Evolutionary conservation across 805 yeast species (phyloP).

Genomic region (Ogataea wickerhamii): DNA sequence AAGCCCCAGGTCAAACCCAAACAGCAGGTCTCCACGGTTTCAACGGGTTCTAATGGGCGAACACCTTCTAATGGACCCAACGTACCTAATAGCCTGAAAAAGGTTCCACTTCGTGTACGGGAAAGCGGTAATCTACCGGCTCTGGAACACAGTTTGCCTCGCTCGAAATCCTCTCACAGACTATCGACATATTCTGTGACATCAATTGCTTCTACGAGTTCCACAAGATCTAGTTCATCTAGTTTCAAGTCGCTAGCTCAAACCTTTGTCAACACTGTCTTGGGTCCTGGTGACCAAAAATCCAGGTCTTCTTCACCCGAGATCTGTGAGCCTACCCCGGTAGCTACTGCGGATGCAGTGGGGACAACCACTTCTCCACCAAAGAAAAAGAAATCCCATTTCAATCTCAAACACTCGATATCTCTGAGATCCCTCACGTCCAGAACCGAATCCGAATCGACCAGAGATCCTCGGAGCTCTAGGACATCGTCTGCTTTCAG

Average conservation of each 20-base stretch:
- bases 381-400: slow-evolving; percentile 23
- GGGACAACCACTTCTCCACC: slow-evolving; percentile 8
- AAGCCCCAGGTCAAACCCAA: not conserved
- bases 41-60: not conserved
- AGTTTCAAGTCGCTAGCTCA: slow-evolving; percentile 24
- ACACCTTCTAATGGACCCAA: not conserved
- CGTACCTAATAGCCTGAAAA: not conserved
- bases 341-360: not conserved
- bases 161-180: slow-evolving; percentile 9
- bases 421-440: slow-evolving; percentile 28
- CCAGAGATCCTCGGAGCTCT: slow-evolving; percentile 4
- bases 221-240: slow-evolving; percentile 21
- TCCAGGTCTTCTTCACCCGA: not conserved
- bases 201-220: slow-evolving; percentile 20
- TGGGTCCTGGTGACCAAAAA: slow-evolving; percentile 1
- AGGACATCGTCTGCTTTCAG: too few species aligned
- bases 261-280: slow-evolving; percentile 18
- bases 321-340: not conserved
- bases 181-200: slow-evolving; percentile 16
- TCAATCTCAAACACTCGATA: slow-evolving; percentile 29
- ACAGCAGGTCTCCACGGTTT: not conserved
- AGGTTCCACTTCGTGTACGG: too few species aligned
- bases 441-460: slow-evolving; percentile 5
- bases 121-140: not conserved
- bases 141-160: not conserved